Percentiles rank a stretch among this genome's conserved stretches.
phyloP scores from a whole-genome alignment of 345 rosid genomes.

The Hibiscus mutabilis region DNA sequence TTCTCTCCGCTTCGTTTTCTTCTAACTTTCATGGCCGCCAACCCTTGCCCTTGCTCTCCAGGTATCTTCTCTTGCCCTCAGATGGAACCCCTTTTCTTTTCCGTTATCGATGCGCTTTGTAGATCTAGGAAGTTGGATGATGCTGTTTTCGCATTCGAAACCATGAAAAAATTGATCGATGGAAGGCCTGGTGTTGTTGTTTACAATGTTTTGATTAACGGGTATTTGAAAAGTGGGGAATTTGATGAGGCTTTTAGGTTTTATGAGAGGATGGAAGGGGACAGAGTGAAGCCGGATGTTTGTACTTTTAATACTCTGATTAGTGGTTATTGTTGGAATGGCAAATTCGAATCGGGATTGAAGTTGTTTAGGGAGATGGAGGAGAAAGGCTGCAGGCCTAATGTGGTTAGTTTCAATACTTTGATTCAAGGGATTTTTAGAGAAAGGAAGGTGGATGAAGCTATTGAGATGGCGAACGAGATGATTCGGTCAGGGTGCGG shows the following conservation, averaged over 20 bases:
- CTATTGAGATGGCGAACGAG: constrained; percentile 67
- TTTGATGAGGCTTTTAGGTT: constrained; percentile 42
- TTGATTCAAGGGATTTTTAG: constrained; percentile 65
- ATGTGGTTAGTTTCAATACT: constrained; percentile 80
- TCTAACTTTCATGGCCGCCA: constrained; percentile 50
- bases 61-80: constrained; percentile 86
- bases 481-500: constrained; percentile 59
- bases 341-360: constrained; percentile 48
- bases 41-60: constrained; percentile 74
- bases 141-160: constrained; percentile 49
- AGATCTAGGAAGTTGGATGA: constrained; percentile 52
- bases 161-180: constrained; percentile 66
- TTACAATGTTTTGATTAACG: constrained; percentile 65
- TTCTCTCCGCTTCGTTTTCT: constrained; percentile 44
- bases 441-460: constrained; percentile 53
- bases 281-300: constrained; percentile 66
- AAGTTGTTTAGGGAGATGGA: constrained; percentile 72
- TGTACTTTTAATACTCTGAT: constrained; percentile 67
- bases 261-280: constrained; percentile 56
- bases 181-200: constrained; percentile 46
- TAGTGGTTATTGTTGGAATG: constrained; percentile 52
- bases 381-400: constrained; percentile 61
- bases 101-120: constrained; percentile 47
- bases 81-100: constrained; percentile 50
- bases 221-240: constrained; percentile 49